These are phyloP conservation scores for Exophiala sp. DNA, from an alignment of 2,329 filamentous ascomycete genomes.

Conservation along the genomic window DNA sequence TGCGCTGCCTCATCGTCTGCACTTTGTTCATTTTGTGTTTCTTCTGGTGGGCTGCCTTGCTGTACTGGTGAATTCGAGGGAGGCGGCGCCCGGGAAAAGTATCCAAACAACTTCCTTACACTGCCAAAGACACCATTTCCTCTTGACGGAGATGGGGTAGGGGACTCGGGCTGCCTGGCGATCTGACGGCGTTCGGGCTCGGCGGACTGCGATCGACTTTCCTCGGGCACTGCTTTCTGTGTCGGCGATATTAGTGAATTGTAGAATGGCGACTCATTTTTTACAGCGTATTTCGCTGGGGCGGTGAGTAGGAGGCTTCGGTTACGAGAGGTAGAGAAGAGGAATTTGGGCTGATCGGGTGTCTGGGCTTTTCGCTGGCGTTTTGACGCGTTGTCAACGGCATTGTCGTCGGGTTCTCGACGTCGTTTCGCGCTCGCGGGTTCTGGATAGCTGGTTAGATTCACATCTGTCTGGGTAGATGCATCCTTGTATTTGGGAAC, in stretches of 20 bases:
- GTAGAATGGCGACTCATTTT: slow-evolving; percentile 17
- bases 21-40: not conserved
- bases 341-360: slow-evolving; percentile 13
- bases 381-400: slow-evolving; percentile 11
- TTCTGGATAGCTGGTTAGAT: slow-evolving; percentile 15
- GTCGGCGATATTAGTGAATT: slow-evolving; percentile 7
- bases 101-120: slow-evolving; percentile 22
- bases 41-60: slow-evolving; percentile 4
- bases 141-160: slow-evolving; percentile 1
- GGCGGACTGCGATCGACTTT: too few relatives aligned
- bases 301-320: slow-evolving; percentile 19
- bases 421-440: slow-evolving; percentile 15
- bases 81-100: slow-evolving; percentile 5
- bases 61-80: not conserved
- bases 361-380: slow-evolving; percentile 12
- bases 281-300: slow-evolving; percentile 12
- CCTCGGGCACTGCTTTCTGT: not conserved
- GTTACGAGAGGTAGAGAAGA: slow-evolving; percentile 20
- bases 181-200: slow-evolving; percentile 1
- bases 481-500: slow-evolving; percentile 5
- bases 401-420: slow-evolving; percentile 10
- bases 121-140: slow-evolving; percentile 17
- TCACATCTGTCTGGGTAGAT: slow-evolving; percentile 13
- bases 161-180: slow-evolving; percentile 6
- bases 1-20: not conserved